These are phyloP conservation scores for Pleomassaria siparia DNA, from an alignment of 2,329 filamentous ascomycete genomes.

Conservation along the genomic window DNA sequence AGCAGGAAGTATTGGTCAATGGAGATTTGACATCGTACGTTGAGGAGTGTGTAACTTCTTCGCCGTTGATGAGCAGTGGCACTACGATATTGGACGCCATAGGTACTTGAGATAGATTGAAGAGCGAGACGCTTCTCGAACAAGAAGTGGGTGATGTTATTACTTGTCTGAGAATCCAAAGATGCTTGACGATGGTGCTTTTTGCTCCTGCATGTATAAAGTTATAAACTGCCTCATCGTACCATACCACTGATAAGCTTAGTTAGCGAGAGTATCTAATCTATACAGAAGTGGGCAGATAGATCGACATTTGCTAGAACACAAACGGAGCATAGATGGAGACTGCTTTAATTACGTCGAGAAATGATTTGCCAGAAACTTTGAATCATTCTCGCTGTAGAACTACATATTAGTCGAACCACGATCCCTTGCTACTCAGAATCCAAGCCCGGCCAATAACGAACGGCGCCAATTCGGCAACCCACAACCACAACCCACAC, in stretches of 20 bases:
- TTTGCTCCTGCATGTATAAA: too few species aligned
- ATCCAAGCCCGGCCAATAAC: conserved; percentile 18
- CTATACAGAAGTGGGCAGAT: not conserved
- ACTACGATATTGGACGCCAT: conserved; percentile 10
- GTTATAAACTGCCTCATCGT: not conserved
- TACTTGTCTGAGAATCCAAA: too few species aligned
- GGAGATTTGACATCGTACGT: conserved; percentile 45
- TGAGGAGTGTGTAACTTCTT: conserved; percentile 45
- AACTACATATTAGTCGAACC: conserved; percentile 20
- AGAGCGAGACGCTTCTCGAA: too few species aligned
- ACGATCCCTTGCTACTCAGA: conserved; percentile 12
- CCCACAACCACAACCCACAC: conserved; percentile 16
- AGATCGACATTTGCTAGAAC: not conserved
- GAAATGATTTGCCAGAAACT: too few species aligned
- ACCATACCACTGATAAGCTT: not conserved
- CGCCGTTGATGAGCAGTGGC: conserved; percentile 48
- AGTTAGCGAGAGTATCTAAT: not conserved
- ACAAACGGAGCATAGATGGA: not conserved
- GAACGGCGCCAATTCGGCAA: conserved; percentile 20
- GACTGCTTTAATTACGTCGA: too few species aligned
- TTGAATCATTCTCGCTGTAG: too few species aligned
- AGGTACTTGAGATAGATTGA: too few species aligned
- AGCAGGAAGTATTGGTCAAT: conserved; percentile 55
- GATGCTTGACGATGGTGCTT: too few species aligned
- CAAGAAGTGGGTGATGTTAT: too few species aligned